These are phyloP conservation scores for Hymenoscyphus repandus DNA, from an alignment of 2,329 filamentous ascomycete genomes.

Conservation along the genomic window DNA sequence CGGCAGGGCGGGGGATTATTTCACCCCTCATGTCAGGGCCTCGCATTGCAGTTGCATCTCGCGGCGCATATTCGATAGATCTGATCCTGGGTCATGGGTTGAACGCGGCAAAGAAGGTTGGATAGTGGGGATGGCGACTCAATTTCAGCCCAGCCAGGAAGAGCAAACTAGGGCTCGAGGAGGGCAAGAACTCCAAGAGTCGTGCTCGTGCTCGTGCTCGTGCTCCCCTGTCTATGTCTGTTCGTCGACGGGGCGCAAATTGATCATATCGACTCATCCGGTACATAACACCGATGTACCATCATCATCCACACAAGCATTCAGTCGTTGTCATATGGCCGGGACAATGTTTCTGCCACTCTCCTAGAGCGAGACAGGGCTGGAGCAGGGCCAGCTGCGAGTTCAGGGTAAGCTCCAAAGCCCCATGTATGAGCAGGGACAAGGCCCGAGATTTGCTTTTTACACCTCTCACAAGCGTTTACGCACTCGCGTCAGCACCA, in stretches of 20 bases:
- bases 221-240: too few species aligned
- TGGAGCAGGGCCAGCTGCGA: not conserved
- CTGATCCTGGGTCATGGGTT: not conserved
- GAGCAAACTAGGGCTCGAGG: too few species aligned
- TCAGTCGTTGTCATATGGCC: too few species aligned
- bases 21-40: slow-evolving; percentile 6
- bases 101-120: slow-evolving; percentile 4
- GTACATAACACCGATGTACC: too few species aligned
- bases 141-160: slow-evolving; percentile 11
- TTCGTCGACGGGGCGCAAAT: too few species aligned
- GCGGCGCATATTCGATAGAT: slow-evolving; percentile 1
- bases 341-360: too few species aligned
- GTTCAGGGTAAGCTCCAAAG: not conserved
- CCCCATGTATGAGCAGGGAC: not conserved
- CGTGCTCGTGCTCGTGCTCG: too few species aligned
- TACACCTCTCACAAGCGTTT: not conserved
- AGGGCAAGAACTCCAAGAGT: too few species aligned
- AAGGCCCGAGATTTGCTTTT: not conserved
- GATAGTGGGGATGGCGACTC: not conserved
- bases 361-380: not conserved
- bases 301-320: too few species aligned
- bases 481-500: not conserved
- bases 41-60: not conserved
- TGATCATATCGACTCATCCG: too few species aligned
- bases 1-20: not conserved